A percentile compares a stretch with the other conserved stretches of the same genome.
Evolutionary conservation across 345 rosid species (phyloP).

Genomic region (Geranium brycei): DNA sequence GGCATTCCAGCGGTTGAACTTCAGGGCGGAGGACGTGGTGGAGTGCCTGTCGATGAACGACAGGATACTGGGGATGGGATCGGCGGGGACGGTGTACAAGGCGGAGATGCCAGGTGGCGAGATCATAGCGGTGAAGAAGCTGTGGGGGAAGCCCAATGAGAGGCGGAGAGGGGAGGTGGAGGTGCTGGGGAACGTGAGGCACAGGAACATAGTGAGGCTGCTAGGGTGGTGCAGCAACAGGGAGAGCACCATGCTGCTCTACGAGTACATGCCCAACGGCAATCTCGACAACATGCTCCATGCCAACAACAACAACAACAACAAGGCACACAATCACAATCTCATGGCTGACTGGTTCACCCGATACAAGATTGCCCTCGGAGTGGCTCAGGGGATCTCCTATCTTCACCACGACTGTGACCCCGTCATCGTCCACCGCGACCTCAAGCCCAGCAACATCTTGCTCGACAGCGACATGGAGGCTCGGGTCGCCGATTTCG

Average conservation of each 20-base stretch:
- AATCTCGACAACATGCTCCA: conserved; percentile 73
- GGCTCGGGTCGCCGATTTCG: conserved; percentile 97
- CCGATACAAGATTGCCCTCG: conserved; percentile 69
- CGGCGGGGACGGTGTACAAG: conserved; percentile 79
- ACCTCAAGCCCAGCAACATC: conserved; percentile 83
- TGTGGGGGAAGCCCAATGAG: conserved; percentile 82
- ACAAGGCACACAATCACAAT: too few species aligned
- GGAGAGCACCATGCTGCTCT: conserved; percentile 80
- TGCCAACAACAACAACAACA: conserved; percentile 52
- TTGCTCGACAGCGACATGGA: conserved; percentile 77
- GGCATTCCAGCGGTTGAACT: conserved; percentile 79
- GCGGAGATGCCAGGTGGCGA: conserved; percentile 96
- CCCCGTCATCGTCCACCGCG: conserved; percentile 91
- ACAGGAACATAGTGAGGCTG: conserved; percentile 80
- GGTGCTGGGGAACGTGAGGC: conserved; percentile 75
- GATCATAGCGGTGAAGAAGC: conserved; percentile 84
- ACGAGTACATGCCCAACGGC: conserved; percentile 93
- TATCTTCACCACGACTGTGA: conserved; percentile 95
- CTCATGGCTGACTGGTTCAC: conserved; percentile 77
- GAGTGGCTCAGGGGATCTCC: conserved; percentile 94
- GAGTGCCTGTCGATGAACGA: conserved; percentile 65
- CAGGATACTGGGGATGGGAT: conserved; percentile 85
- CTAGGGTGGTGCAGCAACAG: conserved; percentile 86
- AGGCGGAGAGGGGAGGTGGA: conserved; percentile 86
- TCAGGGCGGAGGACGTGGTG: conserved; percentile 74